A percentile compares a stretch with the other conserved stretches of the same genome.
Conservation (phyloP, 2,329 filamentous ascomycete genomes). For the Plenodomus tracheiphilus region DNA sequence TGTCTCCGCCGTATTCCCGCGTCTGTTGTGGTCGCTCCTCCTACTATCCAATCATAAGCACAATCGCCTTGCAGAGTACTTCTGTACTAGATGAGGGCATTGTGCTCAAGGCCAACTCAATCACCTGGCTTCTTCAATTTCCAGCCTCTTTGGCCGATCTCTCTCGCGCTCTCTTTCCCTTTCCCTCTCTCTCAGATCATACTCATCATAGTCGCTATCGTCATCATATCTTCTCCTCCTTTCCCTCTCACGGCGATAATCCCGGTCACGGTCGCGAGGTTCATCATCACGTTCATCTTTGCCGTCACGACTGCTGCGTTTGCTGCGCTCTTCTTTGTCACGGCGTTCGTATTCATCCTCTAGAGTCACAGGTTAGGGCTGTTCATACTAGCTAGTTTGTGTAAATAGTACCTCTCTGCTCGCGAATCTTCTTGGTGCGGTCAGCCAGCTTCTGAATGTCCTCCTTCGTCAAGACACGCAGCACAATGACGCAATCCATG, state of each 20-base stretch:
- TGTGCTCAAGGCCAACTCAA: slow-evolving; percentile 7
- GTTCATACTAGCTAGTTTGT: background rate
- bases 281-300: slow-evolving; percentile 37
- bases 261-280: slow-evolving; percentile 17
- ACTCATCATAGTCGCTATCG: slow-evolving; percentile 31
- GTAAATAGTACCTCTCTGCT: slow-evolving; percentile 23
- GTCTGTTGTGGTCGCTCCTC: background rate
- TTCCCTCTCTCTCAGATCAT: slow-evolving; percentile 1
- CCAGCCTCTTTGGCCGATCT: slow-evolving; percentile 32
- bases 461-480: slow-evolving; percentile 82
- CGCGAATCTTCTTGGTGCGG: slow-evolving; percentile 79
- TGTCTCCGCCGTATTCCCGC: background rate
- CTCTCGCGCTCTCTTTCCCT: slow-evolving; percentile 10
- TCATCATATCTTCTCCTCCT: slow-evolving; percentile 21
- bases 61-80: background rate
- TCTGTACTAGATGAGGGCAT: background rate
- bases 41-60: background rate
- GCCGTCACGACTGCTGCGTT: slow-evolving; percentile 33
- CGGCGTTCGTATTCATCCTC: slow-evolving; percentile 40
- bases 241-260: slow-evolving; percentile 14
- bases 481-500: slow-evolving; percentile 91
- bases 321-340: slow-evolving; percentile 25
- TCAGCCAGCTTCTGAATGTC: slow-evolving; percentile 87
- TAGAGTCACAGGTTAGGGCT: slow-evolving; percentile 15
- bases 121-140: slow-evolving; percentile 34